Percentiles rank a stretch among this genome's conserved stretches.
phyloP scores from a whole-genome alignment of 192 early-diverging fungal genomes.

The Umbelopsis ramanniana region DNA sequence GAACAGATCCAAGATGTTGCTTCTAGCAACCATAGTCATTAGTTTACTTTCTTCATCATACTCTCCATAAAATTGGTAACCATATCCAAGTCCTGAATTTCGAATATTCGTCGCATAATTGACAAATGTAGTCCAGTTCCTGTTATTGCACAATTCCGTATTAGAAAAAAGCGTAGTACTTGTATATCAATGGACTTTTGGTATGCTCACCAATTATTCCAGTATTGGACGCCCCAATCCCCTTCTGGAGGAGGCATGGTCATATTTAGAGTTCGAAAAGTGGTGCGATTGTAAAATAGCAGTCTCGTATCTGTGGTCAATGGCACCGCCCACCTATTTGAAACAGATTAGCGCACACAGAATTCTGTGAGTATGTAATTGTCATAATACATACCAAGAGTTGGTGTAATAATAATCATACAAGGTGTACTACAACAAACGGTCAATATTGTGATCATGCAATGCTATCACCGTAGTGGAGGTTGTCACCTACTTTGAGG shows the following conservation, averaged over 20 bases:
- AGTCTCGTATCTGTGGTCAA: slow-evolving; percentile 15
- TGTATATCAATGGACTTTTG: not conserved
- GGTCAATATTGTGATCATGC: not conserved
- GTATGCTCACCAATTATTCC: slow-evolving; percentile 6
- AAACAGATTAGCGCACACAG: not conserved
- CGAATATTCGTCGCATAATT: slow-evolving; percentile 6
- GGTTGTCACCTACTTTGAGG: not conserved
- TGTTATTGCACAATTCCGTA: not conserved
- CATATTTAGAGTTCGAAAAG: slow-evolving; percentile 13
- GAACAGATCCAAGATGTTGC: slow-evolving; percentile 11
- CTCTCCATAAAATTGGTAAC: slow-evolving; percentile 23
- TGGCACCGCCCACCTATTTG: slow-evolving; percentile 21
- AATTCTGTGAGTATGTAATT: not conserved
- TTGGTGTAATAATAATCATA: slow-evolving; percentile 23
- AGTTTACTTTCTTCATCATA: slow-evolving; percentile 27
- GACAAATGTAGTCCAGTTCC: slow-evolving; percentile 18
- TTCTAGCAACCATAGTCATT: slow-evolving; percentile 19
- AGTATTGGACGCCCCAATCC: slow-evolving; percentile 21
- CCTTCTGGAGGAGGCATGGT: slow-evolving; percentile 20
- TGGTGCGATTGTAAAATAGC: slow-evolving; percentile 23
- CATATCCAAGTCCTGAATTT: slow-evolving; percentile 15
- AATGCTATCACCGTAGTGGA: not conserved
- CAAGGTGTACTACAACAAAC: not conserved
- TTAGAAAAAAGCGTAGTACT: too few relatives aligned
- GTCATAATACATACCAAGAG: not conserved